Percentiles rank a stretch among this genome's conserved stretches.
phyloP scores from a whole-genome alignment of 495 filamentous ascomycete genomes.

The Rostrohypoxylon terebratum region DNA sequence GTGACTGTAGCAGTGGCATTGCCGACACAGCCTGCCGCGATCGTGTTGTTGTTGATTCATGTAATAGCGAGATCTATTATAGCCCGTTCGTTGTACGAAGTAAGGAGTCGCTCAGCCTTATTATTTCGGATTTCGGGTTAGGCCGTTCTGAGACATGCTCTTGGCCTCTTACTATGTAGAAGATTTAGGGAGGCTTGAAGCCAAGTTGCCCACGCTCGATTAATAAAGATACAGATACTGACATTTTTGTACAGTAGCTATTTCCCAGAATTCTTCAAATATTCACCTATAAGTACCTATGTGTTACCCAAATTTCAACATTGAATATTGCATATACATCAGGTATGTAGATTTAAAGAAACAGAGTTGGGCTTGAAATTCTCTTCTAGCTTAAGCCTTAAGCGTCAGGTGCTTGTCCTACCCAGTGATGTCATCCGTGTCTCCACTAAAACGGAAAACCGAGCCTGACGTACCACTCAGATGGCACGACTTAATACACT shows the following conservation, averaged over 20 bases:
- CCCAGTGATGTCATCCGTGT: slow-evolving; percentile 35
- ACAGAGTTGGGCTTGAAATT: not conserved
- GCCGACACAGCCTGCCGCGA: not conserved
- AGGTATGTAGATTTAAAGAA: not conserved
- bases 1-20: slow-evolving; percentile 2
- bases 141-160: not conserved
- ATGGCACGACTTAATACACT: slow-evolving; percentile 10
- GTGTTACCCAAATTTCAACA: not conserved
- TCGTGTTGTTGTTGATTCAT: not conserved
- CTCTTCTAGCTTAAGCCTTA: not conserved
- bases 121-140: not conserved
- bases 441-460: slow-evolving; percentile 21
- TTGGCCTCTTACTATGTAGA: no score
- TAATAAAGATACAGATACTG: not conserved
- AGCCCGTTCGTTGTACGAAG: not conserved
- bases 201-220: not conserved
- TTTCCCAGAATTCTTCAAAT: not conserved
- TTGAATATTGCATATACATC: not conserved
- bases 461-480: slow-evolving; percentile 5
- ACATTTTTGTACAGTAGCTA: not conserved
- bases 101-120: not conserved
- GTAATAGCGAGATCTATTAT: not conserved
- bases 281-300: not conserved
- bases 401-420: slow-evolving; percentile 21
- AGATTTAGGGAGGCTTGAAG: not conserved